These are phyloP conservation scores for Ajuga chamaepitys DNA, from an alignment of 257 asterid species.

Conservation along the genomic window DNA sequence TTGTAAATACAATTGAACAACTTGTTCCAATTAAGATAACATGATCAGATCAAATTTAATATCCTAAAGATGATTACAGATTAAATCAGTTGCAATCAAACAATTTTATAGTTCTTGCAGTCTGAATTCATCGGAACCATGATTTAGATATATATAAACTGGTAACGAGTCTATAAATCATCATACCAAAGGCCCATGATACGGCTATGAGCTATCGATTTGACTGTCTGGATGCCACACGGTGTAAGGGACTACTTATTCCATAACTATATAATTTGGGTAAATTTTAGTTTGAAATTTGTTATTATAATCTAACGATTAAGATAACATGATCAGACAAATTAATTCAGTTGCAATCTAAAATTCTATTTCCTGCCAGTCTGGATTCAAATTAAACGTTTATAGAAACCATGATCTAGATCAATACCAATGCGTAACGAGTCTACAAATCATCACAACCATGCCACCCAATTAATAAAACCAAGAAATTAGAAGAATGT, in stretches of 20 bases:
- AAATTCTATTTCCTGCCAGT: not conserved
- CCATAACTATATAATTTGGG: too few relatives aligned
- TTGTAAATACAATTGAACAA: not conserved
- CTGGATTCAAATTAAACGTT: not conserved
- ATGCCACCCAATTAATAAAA: not conserved
- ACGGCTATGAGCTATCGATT: too few relatives aligned
- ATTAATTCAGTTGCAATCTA: not conserved
- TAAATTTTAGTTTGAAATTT: too few relatives aligned
- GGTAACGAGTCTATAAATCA: not conserved
- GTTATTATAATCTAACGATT: not conserved
- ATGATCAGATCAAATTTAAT: too few relatives aligned
- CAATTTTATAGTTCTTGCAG: not conserved
- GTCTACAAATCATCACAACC: not conserved
- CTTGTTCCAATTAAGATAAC: not conserved
- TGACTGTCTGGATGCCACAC: too few relatives aligned
- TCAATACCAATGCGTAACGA: not conserved
- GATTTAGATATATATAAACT: not conserved
- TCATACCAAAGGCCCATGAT: too few relatives aligned
- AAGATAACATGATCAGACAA: not conserved
- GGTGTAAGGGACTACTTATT: too few relatives aligned
- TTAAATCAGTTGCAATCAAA: not conserved
- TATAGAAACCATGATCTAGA: not conserved
- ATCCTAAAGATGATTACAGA: too few relatives aligned
- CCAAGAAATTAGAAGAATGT: not conserved
- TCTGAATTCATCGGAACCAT: not conserved